phyloP scores from a whole-genome alignment of 108 stramenopile species.

The Skeletonema tropicum region DNA sequence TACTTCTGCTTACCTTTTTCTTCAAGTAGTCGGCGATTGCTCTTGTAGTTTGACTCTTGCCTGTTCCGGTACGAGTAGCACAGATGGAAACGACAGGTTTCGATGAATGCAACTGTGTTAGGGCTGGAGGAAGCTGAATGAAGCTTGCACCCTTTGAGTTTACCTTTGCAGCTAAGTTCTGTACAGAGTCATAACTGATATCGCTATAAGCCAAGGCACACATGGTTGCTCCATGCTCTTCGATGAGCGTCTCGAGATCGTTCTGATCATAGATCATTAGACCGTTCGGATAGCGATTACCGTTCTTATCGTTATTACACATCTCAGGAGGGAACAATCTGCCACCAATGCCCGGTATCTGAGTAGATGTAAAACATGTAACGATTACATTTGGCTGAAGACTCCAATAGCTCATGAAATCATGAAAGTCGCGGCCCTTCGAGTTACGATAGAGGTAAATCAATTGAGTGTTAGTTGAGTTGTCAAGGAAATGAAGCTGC shows the following conservation, averaged over 20 bases:
- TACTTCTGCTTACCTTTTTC: conserved; percentile 14
- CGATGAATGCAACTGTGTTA: conserved; percentile 44
- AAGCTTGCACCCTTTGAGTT: conserved; percentile 59
- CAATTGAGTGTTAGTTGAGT: background rate
- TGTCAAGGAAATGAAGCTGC: background rate
- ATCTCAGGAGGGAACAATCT: conserved; percentile 48
- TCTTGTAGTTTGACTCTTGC: conserved; percentile 50
- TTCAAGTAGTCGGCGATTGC: conserved; percentile 50
- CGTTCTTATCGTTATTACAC: conserved; percentile 56
- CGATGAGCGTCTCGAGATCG: conserved; percentile 48
- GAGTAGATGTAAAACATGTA: conserved; percentile 15
- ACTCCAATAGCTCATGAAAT: conserved; percentile 34
- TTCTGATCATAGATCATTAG: conserved; percentile 50
- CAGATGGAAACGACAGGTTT: conserved; percentile 56
- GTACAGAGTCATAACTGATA: conserved; percentile 44
- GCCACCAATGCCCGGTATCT: conserved; percentile 50
- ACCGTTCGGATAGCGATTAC: conserved; percentile 51
- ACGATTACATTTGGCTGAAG: conserved; percentile 26
- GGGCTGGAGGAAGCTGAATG: conserved; percentile 48
- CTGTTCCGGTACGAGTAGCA: conserved; percentile 53
- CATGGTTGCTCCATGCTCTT: conserved; percentile 44
- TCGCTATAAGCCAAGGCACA: conserved; percentile 47
- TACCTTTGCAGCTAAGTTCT: conserved; percentile 49
- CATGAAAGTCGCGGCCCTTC: conserved; percentile 34
- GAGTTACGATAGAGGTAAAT: background rate